Evolutionary conservation across 2,329 filamentous ascomycete species (phyloP).

Genomic region (Fusarium goolgardi): DNA sequence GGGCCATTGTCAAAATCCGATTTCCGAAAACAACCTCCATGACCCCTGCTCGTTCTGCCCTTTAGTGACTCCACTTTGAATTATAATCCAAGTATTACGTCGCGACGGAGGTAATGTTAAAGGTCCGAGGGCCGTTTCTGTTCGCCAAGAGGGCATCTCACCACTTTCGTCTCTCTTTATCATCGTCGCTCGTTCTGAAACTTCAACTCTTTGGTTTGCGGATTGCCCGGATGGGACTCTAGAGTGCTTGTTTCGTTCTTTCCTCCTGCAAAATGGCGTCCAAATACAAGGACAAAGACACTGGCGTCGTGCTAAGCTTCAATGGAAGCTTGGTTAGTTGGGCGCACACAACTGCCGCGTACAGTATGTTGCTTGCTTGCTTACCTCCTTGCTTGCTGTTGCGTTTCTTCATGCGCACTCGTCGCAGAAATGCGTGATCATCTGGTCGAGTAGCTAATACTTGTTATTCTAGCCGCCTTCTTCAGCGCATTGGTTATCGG

Average conservation of each 20-base stretch:
- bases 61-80: slow-evolving; percentile 36
- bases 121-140: slow-evolving; percentile 45
- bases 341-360: slow-evolving; percentile 85
- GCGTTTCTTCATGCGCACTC: slow-evolving; percentile 8
- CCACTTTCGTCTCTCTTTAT: slow-evolving; percentile 38
- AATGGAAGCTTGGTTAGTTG: slow-evolving; percentile 93
- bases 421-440: neutral
- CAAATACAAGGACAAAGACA: slow-evolving; percentile 74
- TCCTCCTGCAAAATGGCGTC: slow-evolving; percentile 50
- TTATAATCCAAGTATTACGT: slow-evolving; percentile 41
- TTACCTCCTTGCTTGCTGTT: neutral
- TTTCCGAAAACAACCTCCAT: slow-evolving; percentile 29
- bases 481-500: slow-evolving; percentile 87
- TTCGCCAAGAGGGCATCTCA: slow-evolving; percentile 43
- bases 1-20: slow-evolving; percentile 38
- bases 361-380: slow-evolving; percentile 65
- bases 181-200: slow-evolving; percentile 34
- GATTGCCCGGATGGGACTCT: slow-evolving; percentile 50
- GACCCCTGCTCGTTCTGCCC: slow-evolving; percentile 9
- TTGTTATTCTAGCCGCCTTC: slow-evolving; percentile 74
- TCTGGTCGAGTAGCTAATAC: slow-evolving; percentile 38
- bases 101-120: slow-evolving; percentile 43
- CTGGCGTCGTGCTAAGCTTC: slow-evolving; percentile 71
- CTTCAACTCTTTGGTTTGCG: slow-evolving; percentile 39
- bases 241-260: slow-evolving; percentile 38